Conservation (phyloP, 2,329 filamentous ascomycete genomes). For the Sarocladiaceae sp. region DNA sequence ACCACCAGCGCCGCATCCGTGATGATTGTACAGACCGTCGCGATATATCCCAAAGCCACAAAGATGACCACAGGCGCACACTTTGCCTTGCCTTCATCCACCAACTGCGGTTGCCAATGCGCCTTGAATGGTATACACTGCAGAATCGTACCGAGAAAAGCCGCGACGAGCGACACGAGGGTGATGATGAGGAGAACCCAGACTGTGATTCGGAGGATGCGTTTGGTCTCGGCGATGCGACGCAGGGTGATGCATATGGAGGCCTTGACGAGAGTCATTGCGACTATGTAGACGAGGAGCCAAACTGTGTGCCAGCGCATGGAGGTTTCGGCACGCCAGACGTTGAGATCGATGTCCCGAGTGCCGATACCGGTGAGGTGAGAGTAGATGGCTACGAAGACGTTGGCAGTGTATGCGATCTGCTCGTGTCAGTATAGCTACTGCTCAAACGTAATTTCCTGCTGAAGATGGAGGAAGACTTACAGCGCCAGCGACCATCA, state of each 20-base stretch:
- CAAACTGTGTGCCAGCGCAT: conserved; percentile 21
- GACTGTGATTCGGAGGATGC: conserved; percentile 17
- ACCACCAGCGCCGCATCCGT: conserved; percentile 27
- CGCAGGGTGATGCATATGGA: conserved; percentile 23
- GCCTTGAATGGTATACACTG: conserved; percentile 20
- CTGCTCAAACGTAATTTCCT: neutral
- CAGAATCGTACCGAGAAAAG: conserved; percentile 21
- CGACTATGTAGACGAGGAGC: conserved; percentile 21
- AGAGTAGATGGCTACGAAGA: conserved; percentile 14
- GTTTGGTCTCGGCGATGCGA: conserved; percentile 19
- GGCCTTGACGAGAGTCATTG: conserved; percentile 20
- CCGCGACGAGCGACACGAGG: conserved; percentile 20
- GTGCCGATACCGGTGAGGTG: conserved; percentile 19
- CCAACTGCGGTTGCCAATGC: conserved; percentile 17
- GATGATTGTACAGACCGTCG: conserved; percentile 25
- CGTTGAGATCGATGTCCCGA: conserved; percentile 18
- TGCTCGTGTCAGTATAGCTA: conserved; percentile 8
- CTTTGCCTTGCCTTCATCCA: conserved; percentile 16
- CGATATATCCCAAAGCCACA: conserved; percentile 18
- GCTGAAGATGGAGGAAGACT: conserved; percentile 7
- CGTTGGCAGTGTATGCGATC: conserved; percentile 15
- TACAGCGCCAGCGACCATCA: conserved; percentile 16
- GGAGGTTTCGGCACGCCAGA: conserved; percentile 13
- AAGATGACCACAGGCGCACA: conserved; percentile 17
- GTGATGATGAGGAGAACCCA: conserved; percentile 20